Percentiles rank a stretch among this genome's conserved stretches.
Evolutionary conservation across 148 eudicot genomes (phyloP).

Genomic region (Polygonum aviculare): DNA sequence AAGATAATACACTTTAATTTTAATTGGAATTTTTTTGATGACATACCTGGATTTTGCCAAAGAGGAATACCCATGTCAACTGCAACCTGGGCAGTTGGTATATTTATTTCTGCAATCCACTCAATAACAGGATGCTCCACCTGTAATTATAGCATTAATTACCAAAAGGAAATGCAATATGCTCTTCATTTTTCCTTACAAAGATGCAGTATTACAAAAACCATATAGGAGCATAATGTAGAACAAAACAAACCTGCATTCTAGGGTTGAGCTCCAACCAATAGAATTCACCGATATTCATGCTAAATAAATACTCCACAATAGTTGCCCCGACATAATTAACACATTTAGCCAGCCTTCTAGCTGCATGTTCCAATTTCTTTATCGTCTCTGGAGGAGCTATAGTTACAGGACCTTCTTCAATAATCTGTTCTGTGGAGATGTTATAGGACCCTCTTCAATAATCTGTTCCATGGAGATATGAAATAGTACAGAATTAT

Average conservation of each 20-base stretch:
- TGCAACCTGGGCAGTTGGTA: conserved; percentile 27
- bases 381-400: conserved; percentile 35
- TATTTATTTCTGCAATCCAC: too few relatives aligned
- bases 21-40: background rate
- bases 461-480: conserved; percentile 50
- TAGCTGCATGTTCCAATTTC: conserved; percentile 83
- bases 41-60: conserved; percentile 96
- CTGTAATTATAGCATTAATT: conserved; percentile 22
- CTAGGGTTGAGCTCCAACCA: too few relatives aligned
- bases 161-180: background rate
- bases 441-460: conserved; percentile 96
- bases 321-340: conserved; percentile 97
- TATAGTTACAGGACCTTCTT: conserved; percentile 12
- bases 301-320: conserved; percentile 46
- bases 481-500: background rate
- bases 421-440: too few relatives aligned
- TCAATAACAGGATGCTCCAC: conserved; percentile 32
- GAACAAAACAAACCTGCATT: conserved; percentile 14
- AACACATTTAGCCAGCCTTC: conserved; percentile 90
- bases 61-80: conserved; percentile 99
- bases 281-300: too few relatives aligned
- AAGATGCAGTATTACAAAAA: background rate
- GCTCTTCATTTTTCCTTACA: background rate
- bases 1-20: background rate
- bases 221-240: background rate